Evolutionary conservation across 1,139 yeast species (phyloP).

Genomic region (Saccharomyces hybrid): DNA sequence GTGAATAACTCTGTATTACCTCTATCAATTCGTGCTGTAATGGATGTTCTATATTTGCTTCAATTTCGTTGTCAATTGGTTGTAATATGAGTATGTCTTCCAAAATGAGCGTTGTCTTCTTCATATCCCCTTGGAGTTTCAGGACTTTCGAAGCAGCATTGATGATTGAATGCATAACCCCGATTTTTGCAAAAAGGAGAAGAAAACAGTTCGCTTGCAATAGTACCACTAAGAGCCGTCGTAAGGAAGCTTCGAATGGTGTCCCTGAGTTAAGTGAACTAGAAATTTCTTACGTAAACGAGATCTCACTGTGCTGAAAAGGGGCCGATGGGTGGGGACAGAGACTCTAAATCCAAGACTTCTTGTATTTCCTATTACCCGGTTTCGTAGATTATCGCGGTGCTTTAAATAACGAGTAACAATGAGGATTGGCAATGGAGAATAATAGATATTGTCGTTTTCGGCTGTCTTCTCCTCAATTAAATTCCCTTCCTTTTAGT

Average conservation of each 20-base stretch:
- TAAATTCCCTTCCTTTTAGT: too few relatives aligned
- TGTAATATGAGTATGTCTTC: background rate
- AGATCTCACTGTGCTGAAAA: background rate
- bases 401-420: too few relatives aligned
- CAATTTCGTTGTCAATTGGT: background rate
- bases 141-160: background rate
- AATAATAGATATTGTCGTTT: too few relatives aligned
- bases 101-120: background rate
- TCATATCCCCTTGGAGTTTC: background rate
- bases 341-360: background rate
- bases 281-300: background rate
- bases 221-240: background rate
- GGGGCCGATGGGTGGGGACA: background rate
- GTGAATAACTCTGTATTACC: background rate
- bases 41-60: background rate
- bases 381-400: background rate
- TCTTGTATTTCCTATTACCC: background rate
- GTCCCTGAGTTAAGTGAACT: background rate
- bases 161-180: background rate
- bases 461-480: too few relatives aligned
- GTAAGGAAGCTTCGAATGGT: background rate
- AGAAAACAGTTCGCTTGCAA: background rate
- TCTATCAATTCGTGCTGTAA: background rate
- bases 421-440: too few relatives aligned
- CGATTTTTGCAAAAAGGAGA: background rate